Base-by-base conservation (phyloP, 2,329 filamentous ascomycete species). In the Pseudocercospora macadamiae region DNA sequence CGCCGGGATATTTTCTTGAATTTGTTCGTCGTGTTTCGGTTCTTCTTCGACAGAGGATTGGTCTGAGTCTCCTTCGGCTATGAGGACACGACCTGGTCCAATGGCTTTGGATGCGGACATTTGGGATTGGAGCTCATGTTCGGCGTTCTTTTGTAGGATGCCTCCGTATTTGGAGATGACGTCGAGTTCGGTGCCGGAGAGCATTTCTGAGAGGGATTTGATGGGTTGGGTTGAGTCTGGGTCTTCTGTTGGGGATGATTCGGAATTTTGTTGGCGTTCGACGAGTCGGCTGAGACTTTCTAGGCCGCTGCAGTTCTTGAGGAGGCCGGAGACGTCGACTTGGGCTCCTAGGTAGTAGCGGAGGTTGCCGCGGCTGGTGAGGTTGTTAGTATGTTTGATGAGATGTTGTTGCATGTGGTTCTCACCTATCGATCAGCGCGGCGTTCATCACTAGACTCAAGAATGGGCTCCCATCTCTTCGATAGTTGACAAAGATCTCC, bases 271-370 rank as follows among this genome's bases (percentile, higher is more conserved):
- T 25, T 57, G 32, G 8, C 42, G 51, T 8, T 58, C 58, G 6
- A 63, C 55, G 4, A 63, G 26, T 23, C 37, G 48, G 14, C 39
- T 32, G 23, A 90, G 76, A 0, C 85, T 86, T 8, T 88, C 84
- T 25, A 91, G 80, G n/a, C 87, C 87, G 0, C 83, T 80, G 61
- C 81, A 84, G 44, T 89, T 84, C 68, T 86, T 88, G 9, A 85
- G 83, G 0, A 91, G 79, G 4, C 86, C 86, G 0, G 85, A 88
- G 7, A 90, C 80, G 60, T 91, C 88, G 21, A 90, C 84, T 69
- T 90, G 88, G 0, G 87, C 87, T 28, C 89, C 88, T 53, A 91
- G 83, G 67, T 85, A 86, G 69, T 91, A 91, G 19, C 87, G 82
- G 1, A 89, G 79, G 0, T 79, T 78, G 1, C 88, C 89, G n/a